These are phyloP conservation scores for Fusarium chuoi DNA, from an alignment of 2,329 filamentous ascomycete genomes.

Conservation along the genomic window DNA sequence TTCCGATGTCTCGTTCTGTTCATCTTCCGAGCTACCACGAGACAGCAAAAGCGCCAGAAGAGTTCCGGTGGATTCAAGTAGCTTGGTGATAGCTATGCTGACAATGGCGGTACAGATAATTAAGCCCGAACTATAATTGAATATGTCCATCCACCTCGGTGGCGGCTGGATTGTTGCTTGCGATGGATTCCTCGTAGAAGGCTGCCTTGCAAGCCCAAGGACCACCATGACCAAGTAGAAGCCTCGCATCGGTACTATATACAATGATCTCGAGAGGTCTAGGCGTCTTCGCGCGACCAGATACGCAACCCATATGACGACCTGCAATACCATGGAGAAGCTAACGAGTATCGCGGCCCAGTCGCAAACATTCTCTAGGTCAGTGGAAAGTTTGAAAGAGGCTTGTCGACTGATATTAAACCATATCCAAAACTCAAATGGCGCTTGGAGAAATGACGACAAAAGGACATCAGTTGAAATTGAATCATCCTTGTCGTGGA, in stretches of 20 bases:
- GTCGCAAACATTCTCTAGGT: not conserved
- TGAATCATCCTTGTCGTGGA: fast-evolving
- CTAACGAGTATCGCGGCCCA: not conserved
- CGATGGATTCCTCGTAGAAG: not conserved
- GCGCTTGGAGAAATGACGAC: not conserved
- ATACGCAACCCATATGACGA: not conserved
- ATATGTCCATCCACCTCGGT: not conserved
- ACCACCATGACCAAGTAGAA: not conserved
- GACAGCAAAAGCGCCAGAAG: not conserved
- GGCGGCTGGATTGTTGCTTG: not conserved
- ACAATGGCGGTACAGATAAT: not conserved
- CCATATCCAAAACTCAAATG: slow-evolving; percentile 17
- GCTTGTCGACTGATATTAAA: not conserved
- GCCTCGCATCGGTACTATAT: not conserved
- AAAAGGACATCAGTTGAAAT: fast-evolving
- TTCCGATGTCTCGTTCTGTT: too few species aligned
- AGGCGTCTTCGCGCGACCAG: not conserved
- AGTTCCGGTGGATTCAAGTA: not conserved
- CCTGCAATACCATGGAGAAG: not conserved
- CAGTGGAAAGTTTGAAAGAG: fast-evolving
- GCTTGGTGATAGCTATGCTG: not conserved
- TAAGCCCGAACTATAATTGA: not conserved
- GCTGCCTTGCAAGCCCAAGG: not conserved
- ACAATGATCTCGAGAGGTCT: not conserved
- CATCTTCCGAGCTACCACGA: not conserved